A percentile compares a stretch with the other conserved stretches of the same genome.
These are phyloP conservation scores for Agrocybe chaxingu DNA, from an alignment of 768 basidiomycete genomes.

Conservation along the genomic window DNA sequence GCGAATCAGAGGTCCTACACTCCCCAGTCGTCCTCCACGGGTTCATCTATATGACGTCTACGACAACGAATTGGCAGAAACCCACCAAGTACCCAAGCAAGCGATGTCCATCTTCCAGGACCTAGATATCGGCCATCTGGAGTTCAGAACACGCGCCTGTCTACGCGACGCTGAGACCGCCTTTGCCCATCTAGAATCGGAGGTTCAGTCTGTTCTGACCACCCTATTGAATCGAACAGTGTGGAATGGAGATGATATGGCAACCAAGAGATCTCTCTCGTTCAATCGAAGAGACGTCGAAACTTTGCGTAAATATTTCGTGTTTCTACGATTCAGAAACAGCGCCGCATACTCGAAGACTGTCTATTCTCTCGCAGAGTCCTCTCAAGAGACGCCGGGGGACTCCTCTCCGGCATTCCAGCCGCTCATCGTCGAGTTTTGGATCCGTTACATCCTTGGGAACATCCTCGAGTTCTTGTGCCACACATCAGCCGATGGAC, in stretches of 20 bases:
- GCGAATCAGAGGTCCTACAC: slow-evolving; percentile 17
- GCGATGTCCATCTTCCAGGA: slow-evolving; percentile 40
- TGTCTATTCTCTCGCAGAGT: slow-evolving; percentile 26
- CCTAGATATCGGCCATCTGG: slow-evolving; percentile 29
- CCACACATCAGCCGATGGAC: slow-evolving; percentile 16
- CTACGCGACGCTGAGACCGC: slow-evolving; percentile 40
- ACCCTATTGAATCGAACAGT: slow-evolving; percentile 32
- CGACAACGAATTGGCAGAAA: slow-evolving; percentile 46
- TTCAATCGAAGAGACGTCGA: slow-evolving; percentile 29
- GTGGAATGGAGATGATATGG: slow-evolving; percentile 17
- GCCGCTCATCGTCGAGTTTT: slow-evolving; percentile 27
- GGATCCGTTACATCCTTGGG: slow-evolving; percentile 27
- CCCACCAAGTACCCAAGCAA: slow-evolving; percentile 30
- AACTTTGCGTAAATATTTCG: slow-evolving; percentile 45
- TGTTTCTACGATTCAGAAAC: slow-evolving; percentile 59
- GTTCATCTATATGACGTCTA: slow-evolving; percentile 54
- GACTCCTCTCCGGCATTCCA: slow-evolving; percentile 25
- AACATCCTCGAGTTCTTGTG: slow-evolving; percentile 30
- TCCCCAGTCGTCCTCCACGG: slow-evolving; percentile 31
- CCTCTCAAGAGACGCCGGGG: slow-evolving; percentile 15
- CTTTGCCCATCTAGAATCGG: slow-evolving; percentile 40
- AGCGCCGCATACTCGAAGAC: slow-evolving; percentile 42
- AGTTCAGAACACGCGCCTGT: slow-evolving; percentile 31
- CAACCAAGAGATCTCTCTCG: slow-evolving; percentile 22
- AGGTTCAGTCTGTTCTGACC: slow-evolving; percentile 35